Evolutionary conservation across 176 grass and related monocot species (phyloP).

Genomic region (Tuctoria greenei): DNA sequence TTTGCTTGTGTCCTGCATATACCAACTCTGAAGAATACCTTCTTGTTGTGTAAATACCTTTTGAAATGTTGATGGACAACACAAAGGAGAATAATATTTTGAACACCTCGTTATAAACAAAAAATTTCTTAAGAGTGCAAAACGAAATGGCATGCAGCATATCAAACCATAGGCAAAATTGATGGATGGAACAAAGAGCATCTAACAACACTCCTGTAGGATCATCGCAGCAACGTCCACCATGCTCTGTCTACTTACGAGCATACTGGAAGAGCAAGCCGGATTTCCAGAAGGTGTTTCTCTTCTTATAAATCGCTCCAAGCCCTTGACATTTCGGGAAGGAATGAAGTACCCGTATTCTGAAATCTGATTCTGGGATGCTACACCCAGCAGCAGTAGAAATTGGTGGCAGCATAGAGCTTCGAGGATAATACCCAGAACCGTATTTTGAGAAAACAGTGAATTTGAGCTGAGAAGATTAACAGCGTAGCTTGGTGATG

Average conservation of each 20-base stretch:
- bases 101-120: constrained; percentile 18
- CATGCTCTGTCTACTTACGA: constrained; percentile 24
- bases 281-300: constrained; percentile 38
- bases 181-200: background rate
- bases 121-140: constrained; percentile 21
- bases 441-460: constrained; percentile 29
- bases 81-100: background rate
- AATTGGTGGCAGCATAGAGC: constrained; percentile 19
- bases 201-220: constrained; percentile 9
- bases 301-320: constrained; percentile 17
- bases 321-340: constrained; percentile 26
- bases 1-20: too few relatives aligned
- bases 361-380: constrained; percentile 38
- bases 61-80: background rate
- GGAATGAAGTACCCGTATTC: constrained; percentile 27
- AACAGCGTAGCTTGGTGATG: constrained; percentile 38
- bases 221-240: constrained; percentile 17
- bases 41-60: too few relatives aligned
- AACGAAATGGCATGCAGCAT: constrained; percentile 1
- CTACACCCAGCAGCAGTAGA: constrained; percentile 34
- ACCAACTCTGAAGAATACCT: too few relatives aligned
- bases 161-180: constrained; percentile 19
- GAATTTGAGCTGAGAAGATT: constrained; percentile 16
- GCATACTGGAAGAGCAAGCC: constrained; percentile 34
- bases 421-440: constrained; percentile 33